Percentiles rank a stretch among this genome's conserved stretches.
These are phyloP conservation scores for Calcarisporium arbuscula DNA, from an alignment of 2,329 filamentous ascomycete genomes.

Conservation along the genomic window DNA sequence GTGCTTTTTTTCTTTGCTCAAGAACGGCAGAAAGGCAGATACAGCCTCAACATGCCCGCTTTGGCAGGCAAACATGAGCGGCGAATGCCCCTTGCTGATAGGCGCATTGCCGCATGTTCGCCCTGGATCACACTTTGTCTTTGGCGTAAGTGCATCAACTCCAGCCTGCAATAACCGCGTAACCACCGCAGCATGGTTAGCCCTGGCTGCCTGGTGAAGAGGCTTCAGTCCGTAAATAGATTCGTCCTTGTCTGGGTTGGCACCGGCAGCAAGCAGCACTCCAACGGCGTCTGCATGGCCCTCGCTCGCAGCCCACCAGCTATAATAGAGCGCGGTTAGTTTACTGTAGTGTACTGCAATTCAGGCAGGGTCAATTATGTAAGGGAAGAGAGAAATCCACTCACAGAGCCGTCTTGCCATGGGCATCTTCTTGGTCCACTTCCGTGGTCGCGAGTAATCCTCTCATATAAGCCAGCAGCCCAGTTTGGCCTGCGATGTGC, in stretches of 20 bases:
- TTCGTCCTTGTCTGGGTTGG: conserved; percentile 16
- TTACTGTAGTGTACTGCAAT: too few relatives aligned
- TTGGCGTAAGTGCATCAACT: conserved; percentile 23
- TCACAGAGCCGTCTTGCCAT: conserved; percentile 17
- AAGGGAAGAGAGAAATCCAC: too few relatives aligned
- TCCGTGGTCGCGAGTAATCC: conserved; percentile 10
- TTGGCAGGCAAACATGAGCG: conserved; percentile 24
- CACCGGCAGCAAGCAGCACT: conserved; percentile 17
- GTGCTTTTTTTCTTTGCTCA: conserved; percentile 13
- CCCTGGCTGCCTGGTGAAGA: conserved; percentile 26
- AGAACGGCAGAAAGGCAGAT: conserved; percentile 21
- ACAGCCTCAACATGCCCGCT: conserved; percentile 19
- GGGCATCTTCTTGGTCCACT: conserved; percentile 10
- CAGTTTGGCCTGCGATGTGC: conserved; percentile 9
- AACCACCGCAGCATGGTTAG: conserved; percentile 22
- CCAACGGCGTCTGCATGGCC: conserved; percentile 14
- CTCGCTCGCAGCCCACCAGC: conserved; percentile 19
- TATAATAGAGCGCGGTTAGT: too few relatives aligned
- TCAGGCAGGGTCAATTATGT: too few relatives aligned
- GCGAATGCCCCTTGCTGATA: conserved; percentile 15
- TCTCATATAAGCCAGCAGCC: conserved; percentile 11
- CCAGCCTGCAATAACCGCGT: conserved; percentile 27
- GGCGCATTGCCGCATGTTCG: conserved; percentile 5
- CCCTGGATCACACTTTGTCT: conserved; percentile 12
- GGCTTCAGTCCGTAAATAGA: conserved; percentile 21